Evolutionary conservation across 164 flowering plant species (phyloP), one percentile per base, ranked within the genome.

Genomic region (Annona cherimola): DNA sequence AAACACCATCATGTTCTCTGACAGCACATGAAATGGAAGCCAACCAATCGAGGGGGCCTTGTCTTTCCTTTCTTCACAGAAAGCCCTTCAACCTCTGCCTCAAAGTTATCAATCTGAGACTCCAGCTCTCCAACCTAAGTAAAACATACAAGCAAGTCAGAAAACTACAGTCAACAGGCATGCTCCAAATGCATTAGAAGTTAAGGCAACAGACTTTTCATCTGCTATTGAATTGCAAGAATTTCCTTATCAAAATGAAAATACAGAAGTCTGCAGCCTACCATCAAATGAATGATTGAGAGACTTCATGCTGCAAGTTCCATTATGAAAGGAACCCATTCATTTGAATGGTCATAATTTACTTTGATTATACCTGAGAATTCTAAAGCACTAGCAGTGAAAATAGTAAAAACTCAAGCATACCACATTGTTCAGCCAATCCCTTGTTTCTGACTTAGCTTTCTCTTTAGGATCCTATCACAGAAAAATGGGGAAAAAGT

Each of bases 361-460:
- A 50, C 57, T 50, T 26, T 16, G 57, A 50, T 50, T 50, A 9
- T 16, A 50, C 57, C 57, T 50, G 57, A 50, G 14, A 50, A 0
- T 50, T 50, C 14, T 50, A 11, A 50, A 50, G 57, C 57, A 50
- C 57, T 9, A 50, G 57, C 9, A 50, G 14, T 41, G 3, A 41
- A 62, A 62, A 26, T 18, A 6, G 42, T 20, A 62, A 20, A 7
- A 40, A 64, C 20, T 18, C 64, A 39, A 54, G 1, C 91, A 71
- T 87, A 96, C 99, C 98, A 89, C 92, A 84, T 86, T 92, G 82
- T 96, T 96, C 79, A 96, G 76, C 99, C 99, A 93, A 79, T 96
- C 99, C 82, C 99, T 87, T 64, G 99, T 93, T 84, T 96, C 98
- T 72, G 97, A 79, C 78, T 96, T 96, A 40, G 99, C 99, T 78